Conservation (phyloP, 441 rosid species). For the Croton setiger region DNA sequence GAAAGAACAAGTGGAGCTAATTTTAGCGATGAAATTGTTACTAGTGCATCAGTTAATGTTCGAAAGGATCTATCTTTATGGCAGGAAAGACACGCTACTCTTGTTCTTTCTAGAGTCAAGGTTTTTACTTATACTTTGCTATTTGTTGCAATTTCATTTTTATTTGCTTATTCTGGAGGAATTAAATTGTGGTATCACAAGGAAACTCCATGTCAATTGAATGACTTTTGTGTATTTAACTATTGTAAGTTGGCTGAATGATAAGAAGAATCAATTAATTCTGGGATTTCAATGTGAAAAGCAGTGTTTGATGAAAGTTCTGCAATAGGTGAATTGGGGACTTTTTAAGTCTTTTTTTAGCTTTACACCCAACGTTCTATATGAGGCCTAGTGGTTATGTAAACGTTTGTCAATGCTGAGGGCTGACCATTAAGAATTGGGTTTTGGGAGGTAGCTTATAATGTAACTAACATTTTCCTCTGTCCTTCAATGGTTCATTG, state of each 20-base stretch:
- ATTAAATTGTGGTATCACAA: neutral
- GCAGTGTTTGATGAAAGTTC: neutral
- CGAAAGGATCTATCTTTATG: constrained; percentile 75
- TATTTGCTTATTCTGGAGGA: neutral
- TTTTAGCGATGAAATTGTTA: constrained; percentile 26
- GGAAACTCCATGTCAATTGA: too few relatives aligned
- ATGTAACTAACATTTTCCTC: neutral
- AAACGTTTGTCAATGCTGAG: neutral
- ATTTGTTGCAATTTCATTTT: neutral
- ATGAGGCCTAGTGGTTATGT: neutral
- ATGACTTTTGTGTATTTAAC: neutral
- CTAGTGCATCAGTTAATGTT: constrained; percentile 33
- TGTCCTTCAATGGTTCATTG: too few relatives aligned
- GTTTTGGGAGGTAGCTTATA: neutral
- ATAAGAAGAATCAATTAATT: neutral
- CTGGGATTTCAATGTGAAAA: neutral
- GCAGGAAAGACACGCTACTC: constrained; percentile 78
- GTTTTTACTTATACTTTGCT: constrained; percentile 21
- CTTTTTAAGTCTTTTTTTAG: neutral
- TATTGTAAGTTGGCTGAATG: neutral
- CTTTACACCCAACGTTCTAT: too few relatives aligned
- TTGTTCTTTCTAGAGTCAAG: constrained; percentile 65
- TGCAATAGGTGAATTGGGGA: neutral
- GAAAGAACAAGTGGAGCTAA: constrained; percentile 30
- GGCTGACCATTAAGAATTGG: neutral